Percentiles rank a stretch among this genome's conserved stretches.
Conservation (phyloP, 768 basidiomycete species). For the Sistotremastrum niveocremeum region DNA sequence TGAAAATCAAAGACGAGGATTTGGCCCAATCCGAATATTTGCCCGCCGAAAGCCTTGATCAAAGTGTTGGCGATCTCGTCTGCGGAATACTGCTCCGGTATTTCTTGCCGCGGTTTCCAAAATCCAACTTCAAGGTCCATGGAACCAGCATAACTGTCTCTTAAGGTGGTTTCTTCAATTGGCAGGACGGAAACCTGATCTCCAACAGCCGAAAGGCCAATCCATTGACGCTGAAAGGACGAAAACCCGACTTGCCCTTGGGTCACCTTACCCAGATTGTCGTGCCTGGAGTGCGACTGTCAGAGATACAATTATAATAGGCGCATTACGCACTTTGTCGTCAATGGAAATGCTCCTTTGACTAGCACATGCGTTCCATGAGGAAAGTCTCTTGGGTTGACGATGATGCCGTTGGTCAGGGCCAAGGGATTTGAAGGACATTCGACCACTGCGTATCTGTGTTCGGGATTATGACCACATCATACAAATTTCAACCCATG, state of each 20-base stretch:
- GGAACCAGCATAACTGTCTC: slow-evolving; percentile 57
- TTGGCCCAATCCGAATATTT: slow-evolving; percentile 57
- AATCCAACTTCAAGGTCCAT: slow-evolving; percentile 75
- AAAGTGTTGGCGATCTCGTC: slow-evolving; percentile 78
- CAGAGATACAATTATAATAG: background rate
- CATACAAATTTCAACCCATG: slow-evolving; percentile 13
- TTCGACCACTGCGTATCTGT: slow-evolving; percentile 41
- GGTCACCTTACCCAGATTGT: slow-evolving; percentile 57
- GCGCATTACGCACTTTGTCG: slow-evolving; percentile 42
- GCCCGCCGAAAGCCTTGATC: slow-evolving; percentile 56
- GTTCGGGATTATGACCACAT: slow-evolving; percentile 2
- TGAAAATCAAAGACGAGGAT: slow-evolving; percentile 78
- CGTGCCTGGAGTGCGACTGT: slow-evolving; percentile 38
- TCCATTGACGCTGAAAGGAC: slow-evolving; percentile 76
- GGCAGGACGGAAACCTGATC: slow-evolving; percentile 63
- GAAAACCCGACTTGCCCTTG: slow-evolving; percentile 68
- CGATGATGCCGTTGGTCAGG: slow-evolving; percentile 69
- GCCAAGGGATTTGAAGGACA: slow-evolving; percentile 59
- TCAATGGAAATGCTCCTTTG: slow-evolving; percentile 58
- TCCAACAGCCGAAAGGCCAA: slow-evolving; percentile 65
- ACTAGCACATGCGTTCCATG: slow-evolving; percentile 63
- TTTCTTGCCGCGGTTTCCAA: slow-evolving; percentile 36
- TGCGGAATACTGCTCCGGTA: slow-evolving; percentile 61
- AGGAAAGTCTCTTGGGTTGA: slow-evolving; percentile 63
- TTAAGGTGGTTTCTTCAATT: slow-evolving; percentile 26